A percentile compares a stretch with the other conserved stretches of the same genome.
phyloP scores from a whole-genome alignment of 768 basidiomycete species.

The Trametes maxima region DNA sequence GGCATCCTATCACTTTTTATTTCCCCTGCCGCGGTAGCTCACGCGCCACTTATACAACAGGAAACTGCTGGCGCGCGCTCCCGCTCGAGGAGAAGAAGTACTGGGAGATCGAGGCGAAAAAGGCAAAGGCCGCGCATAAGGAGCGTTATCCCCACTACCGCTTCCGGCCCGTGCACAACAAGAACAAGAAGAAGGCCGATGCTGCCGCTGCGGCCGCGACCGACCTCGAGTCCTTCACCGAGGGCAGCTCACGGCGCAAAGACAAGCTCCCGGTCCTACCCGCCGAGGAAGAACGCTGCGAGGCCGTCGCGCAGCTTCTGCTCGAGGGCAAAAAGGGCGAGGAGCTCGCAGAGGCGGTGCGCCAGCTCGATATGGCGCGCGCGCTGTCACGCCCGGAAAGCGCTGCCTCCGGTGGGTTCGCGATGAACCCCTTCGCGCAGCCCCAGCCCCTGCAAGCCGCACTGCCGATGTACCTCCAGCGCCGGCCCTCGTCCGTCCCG shows the following conservation, averaged over 20 bases:
- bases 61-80: conserved; percentile 66
- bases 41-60: conserved; percentile 22
- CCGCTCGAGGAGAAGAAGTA: conserved; percentile 69
- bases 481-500: conserved; percentile 66
- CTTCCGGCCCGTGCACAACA: conserved; percentile 48
- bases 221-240: conserved; percentile 2
- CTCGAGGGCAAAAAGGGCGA: conserved; percentile 73
- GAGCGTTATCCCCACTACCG: conserved; percentile 66
- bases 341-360: conserved; percentile 62
- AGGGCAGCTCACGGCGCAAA: conserved; percentile 34
- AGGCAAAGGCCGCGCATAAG: conserved; percentile 74
- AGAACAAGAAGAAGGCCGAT: conserved; percentile 45
- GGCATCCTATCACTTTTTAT: conserved; percentile 3
- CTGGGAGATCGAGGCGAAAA: conserved; percentile 75
- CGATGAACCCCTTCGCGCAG: not conserved
- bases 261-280: conserved; percentile 28
- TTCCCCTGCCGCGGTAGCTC: not conserved
- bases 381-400: conserved; percentile 16
- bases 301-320: conserved; percentile 63
- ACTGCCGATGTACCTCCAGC: conserved; percentile 38
- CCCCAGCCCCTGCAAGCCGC: conserved; percentile 10
- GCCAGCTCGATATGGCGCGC: conserved; percentile 47
- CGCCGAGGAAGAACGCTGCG: conserved; percentile 38
- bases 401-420: conserved; percentile 29
- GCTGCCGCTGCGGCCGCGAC: not conserved